Conservation (phyloP, 208 protist species). For the Trypanosoma brucei region DNA sequence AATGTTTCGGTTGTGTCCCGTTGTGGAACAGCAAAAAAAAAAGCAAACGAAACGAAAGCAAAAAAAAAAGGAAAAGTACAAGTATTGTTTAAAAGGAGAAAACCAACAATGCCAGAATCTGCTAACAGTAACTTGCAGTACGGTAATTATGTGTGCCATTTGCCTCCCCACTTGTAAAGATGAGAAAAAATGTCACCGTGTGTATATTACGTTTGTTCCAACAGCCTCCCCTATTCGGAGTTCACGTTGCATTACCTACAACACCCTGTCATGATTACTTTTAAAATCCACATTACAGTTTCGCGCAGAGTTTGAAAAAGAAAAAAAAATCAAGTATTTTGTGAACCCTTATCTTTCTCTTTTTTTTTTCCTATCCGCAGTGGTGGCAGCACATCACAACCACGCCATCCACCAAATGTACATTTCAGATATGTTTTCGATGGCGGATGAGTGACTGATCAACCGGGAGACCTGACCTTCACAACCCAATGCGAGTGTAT, state of each 20-base stretch:
- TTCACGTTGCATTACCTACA: too few relatives aligned
- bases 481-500: slow-evolving; percentile 81
- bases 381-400: slow-evolving; percentile 43
- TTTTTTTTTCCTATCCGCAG: too few relatives aligned
- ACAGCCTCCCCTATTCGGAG: too few relatives aligned
- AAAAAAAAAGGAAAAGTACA: slow-evolving; percentile 6
- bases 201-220: too few relatives aligned
- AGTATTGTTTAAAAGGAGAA: background rate
- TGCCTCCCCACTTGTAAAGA: too few relatives aligned
- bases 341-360: too few relatives aligned
- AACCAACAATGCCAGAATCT: background rate
- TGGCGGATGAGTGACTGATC: slow-evolving; percentile 87
- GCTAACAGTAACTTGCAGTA: too few relatives aligned
- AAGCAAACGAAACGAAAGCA: slow-evolving; percentile 6
- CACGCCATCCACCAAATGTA: slow-evolving; percentile 97
- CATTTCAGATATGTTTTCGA: slow-evolving; percentile 92
- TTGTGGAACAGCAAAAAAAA: slow-evolving; percentile 8
- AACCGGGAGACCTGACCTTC: slow-evolving; percentile 92
- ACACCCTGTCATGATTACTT: background rate
- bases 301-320: background rate
- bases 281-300: background rate
- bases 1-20: background rate
- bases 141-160: too few relatives aligned
- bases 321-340: background rate
- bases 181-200: too few relatives aligned